phyloP scores from a whole-genome alignment of 2,329 filamentous ascomycete species.

The Fusarium chlamydosporum region DNA sequence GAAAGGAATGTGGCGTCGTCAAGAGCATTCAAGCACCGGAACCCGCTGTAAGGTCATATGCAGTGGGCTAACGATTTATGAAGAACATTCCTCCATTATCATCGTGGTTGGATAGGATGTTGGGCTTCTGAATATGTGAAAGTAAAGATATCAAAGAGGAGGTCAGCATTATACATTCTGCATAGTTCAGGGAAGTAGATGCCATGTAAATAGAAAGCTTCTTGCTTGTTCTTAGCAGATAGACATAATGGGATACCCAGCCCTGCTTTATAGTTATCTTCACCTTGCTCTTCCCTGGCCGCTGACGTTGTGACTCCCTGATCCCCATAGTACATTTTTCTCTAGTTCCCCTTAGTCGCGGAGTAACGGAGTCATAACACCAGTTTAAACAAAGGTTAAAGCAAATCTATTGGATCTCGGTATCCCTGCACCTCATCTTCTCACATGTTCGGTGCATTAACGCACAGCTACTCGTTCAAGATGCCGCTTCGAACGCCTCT shows the following conservation, averaged over 20 bases:
- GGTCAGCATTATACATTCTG: slow-evolving; percentile 31
- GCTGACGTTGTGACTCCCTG: slow-evolving; percentile 30
- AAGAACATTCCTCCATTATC: slow-evolving; percentile 42
- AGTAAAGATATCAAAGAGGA: slow-evolving; percentile 37
- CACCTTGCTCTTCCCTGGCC: slow-evolving; percentile 9
- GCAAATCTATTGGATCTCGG: slow-evolving; percentile 47
- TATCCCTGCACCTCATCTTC: slow-evolving; percentile 37
- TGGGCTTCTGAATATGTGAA: slow-evolving; percentile 42
- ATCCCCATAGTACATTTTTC: slow-evolving; percentile 29
- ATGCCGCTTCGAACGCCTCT: slow-evolving; percentile 46
- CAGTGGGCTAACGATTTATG: slow-evolving; percentile 42
- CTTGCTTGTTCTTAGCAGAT: slow-evolving; percentile 48
- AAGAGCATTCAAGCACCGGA: slow-evolving; percentile 40
- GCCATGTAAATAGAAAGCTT: slow-evolving; percentile 48
- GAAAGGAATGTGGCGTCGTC: slow-evolving; percentile 32
- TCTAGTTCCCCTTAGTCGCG: slow-evolving; percentile 35
- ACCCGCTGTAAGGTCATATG: slow-evolving; percentile 34
- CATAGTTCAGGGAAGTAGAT: slow-evolving; percentile 36
- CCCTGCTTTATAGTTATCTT: slow-evolving; percentile 51
- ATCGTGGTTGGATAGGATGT: slow-evolving; percentile 39
- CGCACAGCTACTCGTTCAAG: slow-evolving; percentile 25
- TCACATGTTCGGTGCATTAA: slow-evolving; percentile 47
- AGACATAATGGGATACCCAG: slow-evolving; percentile 48
- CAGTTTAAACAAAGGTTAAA: slow-evolving; percentile 38
- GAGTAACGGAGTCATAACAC: slow-evolving; percentile 46